Percentiles rank a stretch among this genome's conserved stretches.
Evolutionary conservation across 2,329 filamentous ascomycete species (phyloP).

Genomic region (Fusarium longipes): DNA sequence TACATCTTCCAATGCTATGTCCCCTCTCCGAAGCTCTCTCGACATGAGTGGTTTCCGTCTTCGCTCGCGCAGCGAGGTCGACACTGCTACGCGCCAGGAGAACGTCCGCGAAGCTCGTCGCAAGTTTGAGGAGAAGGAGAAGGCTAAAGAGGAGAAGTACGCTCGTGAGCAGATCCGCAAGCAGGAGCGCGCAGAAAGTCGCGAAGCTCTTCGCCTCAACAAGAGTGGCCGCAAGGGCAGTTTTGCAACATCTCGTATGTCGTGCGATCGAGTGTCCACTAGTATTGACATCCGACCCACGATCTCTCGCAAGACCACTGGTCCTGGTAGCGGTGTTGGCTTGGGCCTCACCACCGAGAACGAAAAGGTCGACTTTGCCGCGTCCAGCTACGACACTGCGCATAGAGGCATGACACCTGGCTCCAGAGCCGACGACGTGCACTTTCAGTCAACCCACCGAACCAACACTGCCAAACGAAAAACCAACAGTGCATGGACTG

Average conservation of each 20-base stretch:
- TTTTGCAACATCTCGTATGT: slow-evolving; percentile 48
- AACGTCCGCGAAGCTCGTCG: slow-evolving; percentile 70
- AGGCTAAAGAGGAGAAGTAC: slow-evolving; percentile 70
- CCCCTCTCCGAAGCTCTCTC: slow-evolving; percentile 68
- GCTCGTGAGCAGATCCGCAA: slow-evolving; percentile 68
- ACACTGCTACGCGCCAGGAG: slow-evolving; percentile 64
- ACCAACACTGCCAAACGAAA: slow-evolving; percentile 66
- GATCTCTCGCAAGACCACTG: slow-evolving; percentile 46
- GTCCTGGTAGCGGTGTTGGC: slow-evolving; percentile 34
- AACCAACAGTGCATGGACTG: slow-evolving; percentile 71
- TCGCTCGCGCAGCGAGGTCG: slow-evolving; percentile 69
- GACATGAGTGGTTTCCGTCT: slow-evolving; percentile 68
- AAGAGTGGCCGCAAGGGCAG: slow-evolving; percentile 57
- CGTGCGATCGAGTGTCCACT: slow-evolving; percentile 50
- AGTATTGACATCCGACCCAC: slow-evolving; percentile 47
- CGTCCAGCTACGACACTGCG: slow-evolving; percentile 60
- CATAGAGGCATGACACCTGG: slow-evolving; percentile 46
- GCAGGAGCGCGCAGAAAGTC: slow-evolving; percentile 68
- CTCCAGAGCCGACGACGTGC: slow-evolving; percentile 55
- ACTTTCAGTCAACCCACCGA: slow-evolving; percentile 57
- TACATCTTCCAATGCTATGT: slow-evolving; percentile 54
- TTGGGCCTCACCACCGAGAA: slow-evolving; percentile 34
- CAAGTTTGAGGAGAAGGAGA: slow-evolving; percentile 72
- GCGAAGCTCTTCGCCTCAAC: slow-evolving; percentile 65
- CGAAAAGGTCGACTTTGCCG: slow-evolving; percentile 60